Evolutionary conservation across 805 yeast species (phyloP), one percentile per base, ranked within the genome.

Genomic region (Yamadazyma olivae): DNA sequence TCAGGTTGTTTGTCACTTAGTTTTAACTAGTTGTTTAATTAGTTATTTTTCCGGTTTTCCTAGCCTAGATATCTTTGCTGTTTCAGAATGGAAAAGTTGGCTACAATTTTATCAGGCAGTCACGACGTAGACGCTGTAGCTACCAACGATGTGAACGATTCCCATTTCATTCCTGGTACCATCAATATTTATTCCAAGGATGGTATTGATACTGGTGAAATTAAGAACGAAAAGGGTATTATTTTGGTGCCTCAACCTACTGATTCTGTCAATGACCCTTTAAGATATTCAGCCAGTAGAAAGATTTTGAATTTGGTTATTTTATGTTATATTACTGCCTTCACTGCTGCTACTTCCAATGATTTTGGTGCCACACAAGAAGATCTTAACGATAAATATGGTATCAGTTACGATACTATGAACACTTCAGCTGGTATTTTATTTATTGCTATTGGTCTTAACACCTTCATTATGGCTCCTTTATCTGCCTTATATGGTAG

Each of bases 121-220:
- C n/a, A n/a, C n/a, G n/a, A n/a, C n/a, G n/a, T n/a, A n/a, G n/a
- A n/a, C n/a, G n/a, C n/a, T n/a, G n/a, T n/a, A n/a, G n/a, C n/a
- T n/a, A 20, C 35, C 12, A 36, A 36, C 13, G 39, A 36, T 26
- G 26, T 64, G 56, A 17, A 52, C 19, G 34, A 47, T 27, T 53
- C 51, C 2, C 75, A 72, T 26, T 75, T 66, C 47, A 54, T 77
- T 29, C 82, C 82, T 2, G 82, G 82, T 5, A 76, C 83, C 0
- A 56, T 71, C 43, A 75, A 74, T 49, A 66, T 77, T 27, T 64
- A 70, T 36, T 52, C 75, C 7, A 25, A 33, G 12, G 28, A 40
- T 26, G 32, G 42, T 7, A 32, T 35, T 30, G 40, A 34, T 28
- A 16, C 26, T 23, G 32, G 24, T n/a, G 42, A 38, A 6, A 15